Evolutionary conservation across 805 yeast species (phyloP).

Genomic region (Starmerella floricola): DNA sequence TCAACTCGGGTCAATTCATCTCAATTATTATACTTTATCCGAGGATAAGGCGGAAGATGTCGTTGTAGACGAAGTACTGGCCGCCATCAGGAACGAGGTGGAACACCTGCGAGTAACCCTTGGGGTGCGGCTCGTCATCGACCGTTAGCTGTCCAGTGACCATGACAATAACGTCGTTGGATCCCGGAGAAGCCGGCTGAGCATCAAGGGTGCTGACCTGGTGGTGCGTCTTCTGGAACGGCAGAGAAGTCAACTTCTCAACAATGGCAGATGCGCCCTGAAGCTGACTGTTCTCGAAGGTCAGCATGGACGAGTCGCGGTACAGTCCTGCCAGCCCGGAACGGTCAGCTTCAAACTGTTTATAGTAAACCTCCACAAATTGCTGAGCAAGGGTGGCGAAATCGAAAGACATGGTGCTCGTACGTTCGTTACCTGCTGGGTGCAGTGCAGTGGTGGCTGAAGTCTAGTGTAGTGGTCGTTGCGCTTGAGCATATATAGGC

Average conservation of each 20-base stretch:
- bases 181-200: constrained; percentile 88
- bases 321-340: constrained; percentile 82
- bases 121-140: constrained; percentile 92
- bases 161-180: constrained; percentile 83
- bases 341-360: constrained; percentile 88
- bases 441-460: background rate
- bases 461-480: too few relatives aligned
- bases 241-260: constrained; percentile 78
- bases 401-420: constrained; percentile 22
- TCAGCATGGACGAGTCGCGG: constrained; percentile 95
- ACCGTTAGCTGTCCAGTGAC: constrained; percentile 89
- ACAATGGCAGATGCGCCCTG: constrained; percentile 91
- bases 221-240: constrained; percentile 87
- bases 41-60: constrained; percentile 68
- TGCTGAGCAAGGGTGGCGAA: constrained; percentile 39
- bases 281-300: constrained; percentile 85
- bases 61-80: constrained; percentile 90
- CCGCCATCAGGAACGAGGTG: constrained; percentile 87
- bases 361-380: constrained; percentile 89
- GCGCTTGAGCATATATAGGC: too few relatives aligned
- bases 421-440: background rate
- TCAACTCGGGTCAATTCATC: background rate
- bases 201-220: constrained; percentile 92
- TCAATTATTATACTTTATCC: constrained; percentile 8
- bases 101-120: constrained; percentile 94